Evolutionary conservation across 2,329 filamentous ascomycete species (phyloP).

Genomic region (Exserohilum rostratum): DNA sequence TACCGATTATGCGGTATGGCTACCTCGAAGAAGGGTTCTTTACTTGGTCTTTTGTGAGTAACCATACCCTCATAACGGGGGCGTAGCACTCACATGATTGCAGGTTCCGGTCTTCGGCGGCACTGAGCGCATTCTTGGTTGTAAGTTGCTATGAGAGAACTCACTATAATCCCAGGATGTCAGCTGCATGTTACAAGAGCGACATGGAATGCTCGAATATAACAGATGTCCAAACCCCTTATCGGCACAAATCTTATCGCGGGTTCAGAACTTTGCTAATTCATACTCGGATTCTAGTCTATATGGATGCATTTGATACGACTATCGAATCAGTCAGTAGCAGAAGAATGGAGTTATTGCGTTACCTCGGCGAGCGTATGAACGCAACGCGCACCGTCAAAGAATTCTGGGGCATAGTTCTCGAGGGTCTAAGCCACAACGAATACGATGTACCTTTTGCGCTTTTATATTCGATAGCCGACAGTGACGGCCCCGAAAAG

Average conservation of each 20-base stretch:
- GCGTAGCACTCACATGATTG: not conserved
- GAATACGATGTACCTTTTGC: slow-evolving; percentile 42
- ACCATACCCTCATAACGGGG: not conserved
- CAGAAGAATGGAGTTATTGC: slow-evolving; percentile 48
- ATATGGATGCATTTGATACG: slow-evolving; percentile 45
- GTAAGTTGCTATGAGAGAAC: slow-evolving; percentile 11
- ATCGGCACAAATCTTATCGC: not conserved
- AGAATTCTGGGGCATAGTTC: slow-evolving; percentile 57
- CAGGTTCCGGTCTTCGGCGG: slow-evolving; percentile 48
- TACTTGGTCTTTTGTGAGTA: slow-evolving; percentile 49
- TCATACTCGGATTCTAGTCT: slow-evolving; percentile 13
- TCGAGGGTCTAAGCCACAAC: slow-evolving; percentile 55
- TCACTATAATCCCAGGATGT: not conserved
- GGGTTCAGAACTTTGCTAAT: slow-evolving; percentile 16
- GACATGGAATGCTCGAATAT: not conserved
- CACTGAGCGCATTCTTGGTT: slow-evolving; percentile 42
- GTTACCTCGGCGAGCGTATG: slow-evolving; percentile 47
- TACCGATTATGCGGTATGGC: slow-evolving; percentile 38
- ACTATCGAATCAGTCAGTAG: slow-evolving; percentile 49
- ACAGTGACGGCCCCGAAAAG: slow-evolving; percentile 34
- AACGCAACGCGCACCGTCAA: slow-evolving; percentile 36
- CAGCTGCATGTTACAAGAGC: not conserved
- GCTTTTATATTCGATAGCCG: slow-evolving; percentile 40
- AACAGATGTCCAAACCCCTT: not conserved
- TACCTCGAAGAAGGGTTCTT: slow-evolving; percentile 48